Conservation (phyloP, 2,329 filamentous ascomycete species). For the Xylariaceae sp. region DNA sequence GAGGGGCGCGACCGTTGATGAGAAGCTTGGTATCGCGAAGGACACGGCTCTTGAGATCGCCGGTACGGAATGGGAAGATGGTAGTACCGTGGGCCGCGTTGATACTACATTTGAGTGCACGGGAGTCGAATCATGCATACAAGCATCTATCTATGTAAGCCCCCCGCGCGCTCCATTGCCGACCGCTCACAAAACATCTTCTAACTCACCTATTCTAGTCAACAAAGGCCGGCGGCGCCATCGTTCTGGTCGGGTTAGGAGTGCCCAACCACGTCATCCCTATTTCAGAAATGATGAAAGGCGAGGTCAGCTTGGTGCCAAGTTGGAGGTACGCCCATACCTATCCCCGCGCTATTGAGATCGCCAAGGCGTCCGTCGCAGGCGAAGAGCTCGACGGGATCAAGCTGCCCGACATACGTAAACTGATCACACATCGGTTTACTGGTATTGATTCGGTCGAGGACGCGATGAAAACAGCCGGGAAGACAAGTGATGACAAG, state of each 20-base stretch:
- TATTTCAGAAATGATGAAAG: slow-evolving; percentile 62
- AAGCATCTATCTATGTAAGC: slow-evolving; percentile 7
- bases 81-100: neutral
- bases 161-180: too few relatives aligned
- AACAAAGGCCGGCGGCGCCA: slow-evolving; percentile 34
- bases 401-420: slow-evolving; percentile 1
- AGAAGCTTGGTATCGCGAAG: slow-evolving; percentile 7
- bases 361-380: too few relatives aligned
- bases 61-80: slow-evolving; percentile 1
- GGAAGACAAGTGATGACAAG: slow-evolving; percentile 1
- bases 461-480: slow-evolving; percentile 3
- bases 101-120: slow-evolving; percentile 10
- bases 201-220: too few relatives aligned
- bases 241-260: slow-evolving; percentile 71
- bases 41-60: too few relatives aligned
- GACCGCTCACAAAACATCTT: too few relatives aligned
- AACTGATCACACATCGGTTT: slow-evolving; percentile 4
- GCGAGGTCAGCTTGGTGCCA: slow-evolving; percentile 56
- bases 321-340: slow-evolving; percentile 65
- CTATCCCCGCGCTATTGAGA: slow-evolving; percentile 1
- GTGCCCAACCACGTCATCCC: slow-evolving; percentile 66
- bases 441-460: slow-evolving; percentile 1
- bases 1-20: slow-evolving; percentile 4
- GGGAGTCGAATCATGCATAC: slow-evolving; percentile 8
- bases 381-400: neutral